Conservation (phyloP, 805 yeast genomes). For the Saccharomyces eubayanus region DNA sequence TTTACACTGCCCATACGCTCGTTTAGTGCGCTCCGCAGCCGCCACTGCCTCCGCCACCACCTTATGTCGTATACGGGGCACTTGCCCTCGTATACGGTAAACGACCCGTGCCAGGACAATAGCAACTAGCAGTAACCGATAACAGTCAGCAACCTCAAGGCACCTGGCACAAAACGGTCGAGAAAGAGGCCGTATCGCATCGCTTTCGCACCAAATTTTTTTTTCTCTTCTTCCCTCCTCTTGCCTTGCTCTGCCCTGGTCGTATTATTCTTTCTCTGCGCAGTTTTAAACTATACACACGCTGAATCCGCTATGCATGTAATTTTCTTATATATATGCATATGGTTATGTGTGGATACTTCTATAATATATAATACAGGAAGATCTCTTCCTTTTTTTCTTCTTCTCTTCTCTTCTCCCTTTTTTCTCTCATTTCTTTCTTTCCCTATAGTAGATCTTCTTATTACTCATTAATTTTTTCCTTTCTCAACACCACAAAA, state of each 20-base stretch:
- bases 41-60: background rate
- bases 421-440: background rate
- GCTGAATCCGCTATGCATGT: background rate
- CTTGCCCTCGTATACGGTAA: background rate
- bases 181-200: background rate
- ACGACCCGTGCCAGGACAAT: background rate
- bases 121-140: background rate
- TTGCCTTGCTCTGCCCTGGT: background rate
- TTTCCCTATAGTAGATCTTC: background rate
- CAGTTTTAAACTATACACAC: slow-evolving; percentile 1
- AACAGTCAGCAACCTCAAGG: background rate
- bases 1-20: background rate
- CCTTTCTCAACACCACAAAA: background rate
- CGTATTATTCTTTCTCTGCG: slow-evolving; percentile 2
- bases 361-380: background rate
- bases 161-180: background rate
- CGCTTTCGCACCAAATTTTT: background rate
- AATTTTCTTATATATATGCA: background rate
- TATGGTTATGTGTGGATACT: background rate
- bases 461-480: background rate
- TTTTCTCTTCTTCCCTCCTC: background rate
- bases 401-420: background rate
- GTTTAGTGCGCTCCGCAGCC: background rate
- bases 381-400: background rate
- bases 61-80: background rate